Conservation (phyloP, 768 basidiomycete species). For the Pleurotus ostreatus region DNA sequence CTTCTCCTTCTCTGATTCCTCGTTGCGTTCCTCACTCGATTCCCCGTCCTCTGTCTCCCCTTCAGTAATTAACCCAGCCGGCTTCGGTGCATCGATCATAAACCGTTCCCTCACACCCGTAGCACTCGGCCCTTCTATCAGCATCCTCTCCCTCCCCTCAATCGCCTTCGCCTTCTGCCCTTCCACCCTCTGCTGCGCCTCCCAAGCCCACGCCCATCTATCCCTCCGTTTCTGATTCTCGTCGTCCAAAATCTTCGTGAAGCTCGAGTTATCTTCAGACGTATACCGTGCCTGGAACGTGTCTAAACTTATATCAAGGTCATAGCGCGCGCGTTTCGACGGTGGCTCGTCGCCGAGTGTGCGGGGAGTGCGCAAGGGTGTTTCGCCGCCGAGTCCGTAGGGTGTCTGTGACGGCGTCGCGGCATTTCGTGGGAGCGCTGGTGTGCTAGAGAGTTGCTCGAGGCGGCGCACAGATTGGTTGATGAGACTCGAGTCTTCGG, state of each 20-base stretch:
- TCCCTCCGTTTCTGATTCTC: conserved; percentile 84
- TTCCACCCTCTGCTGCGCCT: conserved; percentile 82
- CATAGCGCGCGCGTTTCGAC: conserved; percentile 55
- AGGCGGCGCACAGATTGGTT: conserved; percentile 71
- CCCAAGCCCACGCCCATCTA: conserved; percentile 91
- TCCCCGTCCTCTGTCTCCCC: conserved; percentile 20
- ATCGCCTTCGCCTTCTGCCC: conserved; percentile 60
- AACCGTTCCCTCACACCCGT: conserved; percentile 68
- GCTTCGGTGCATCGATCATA: conserved; percentile 54
- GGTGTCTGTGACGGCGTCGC: conserved; percentile 65
- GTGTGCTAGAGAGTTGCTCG: conserved; percentile 57
- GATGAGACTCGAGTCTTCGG: conserved; percentile 76
- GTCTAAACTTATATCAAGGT: conserved; percentile 68
- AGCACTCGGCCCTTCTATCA: conserved; percentile 63
- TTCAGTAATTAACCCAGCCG: conserved; percentile 51
- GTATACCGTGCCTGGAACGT: conserved; percentile 89
- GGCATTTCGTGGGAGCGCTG: conserved; percentile 28
- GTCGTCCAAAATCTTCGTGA: conserved; percentile 85
- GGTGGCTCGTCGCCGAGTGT: conserved; percentile 31
- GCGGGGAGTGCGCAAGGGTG: conserved; percentile 50
- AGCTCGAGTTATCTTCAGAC: conserved; percentile 96
- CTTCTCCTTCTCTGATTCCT: conserved; percentile 16
- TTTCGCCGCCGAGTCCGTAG: conserved; percentile 56
- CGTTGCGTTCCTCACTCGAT: conserved; percentile 20
- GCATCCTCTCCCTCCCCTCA: conserved; percentile 61